These are phyloP conservation scores for Pseudomonodictys pantanalensis DNA, from an alignment of 495 filamentous ascomycete genomes.

Conservation along the genomic window DNA sequence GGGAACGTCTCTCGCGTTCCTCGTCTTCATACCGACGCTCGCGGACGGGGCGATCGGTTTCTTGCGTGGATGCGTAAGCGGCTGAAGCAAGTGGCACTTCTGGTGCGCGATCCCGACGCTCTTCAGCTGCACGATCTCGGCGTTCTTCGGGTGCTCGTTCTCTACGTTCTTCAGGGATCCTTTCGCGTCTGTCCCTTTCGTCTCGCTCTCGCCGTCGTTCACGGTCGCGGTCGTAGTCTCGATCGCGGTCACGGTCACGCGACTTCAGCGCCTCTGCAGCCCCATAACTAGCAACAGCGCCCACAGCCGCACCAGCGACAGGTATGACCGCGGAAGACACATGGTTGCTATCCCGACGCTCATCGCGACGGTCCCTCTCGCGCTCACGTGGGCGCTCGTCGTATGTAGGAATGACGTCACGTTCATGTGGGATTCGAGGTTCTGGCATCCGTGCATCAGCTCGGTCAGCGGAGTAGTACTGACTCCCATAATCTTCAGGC, in stretches of 20 bases:
- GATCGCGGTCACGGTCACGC: constrained; percentile 25
- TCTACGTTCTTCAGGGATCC: constrained; percentile 24
- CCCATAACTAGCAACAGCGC: constrained; percentile 17
- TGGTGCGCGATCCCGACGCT: background rate
- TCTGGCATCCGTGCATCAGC: constrained; percentile 25
- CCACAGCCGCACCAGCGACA: constrained; percentile 22
- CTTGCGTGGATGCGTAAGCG: constrained; percentile 14
- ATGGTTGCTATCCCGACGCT: constrained; percentile 21
- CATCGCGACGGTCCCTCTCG: constrained; percentile 31
- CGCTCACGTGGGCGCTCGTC: constrained; percentile 36
- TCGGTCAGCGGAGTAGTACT: constrained; percentile 37
- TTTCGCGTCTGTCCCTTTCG: constrained; percentile 19
- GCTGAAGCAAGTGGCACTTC: constrained; percentile 22
- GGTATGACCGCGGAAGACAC: constrained; percentile 18
- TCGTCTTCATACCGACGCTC: constrained; percentile 29
- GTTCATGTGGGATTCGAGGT: constrained; percentile 13
- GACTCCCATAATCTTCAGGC: constrained; percentile 11
- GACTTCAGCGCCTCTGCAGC: constrained; percentile 16
- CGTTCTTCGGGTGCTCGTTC: constrained; percentile 9
- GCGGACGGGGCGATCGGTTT: constrained; percentile 10
- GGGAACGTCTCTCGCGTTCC: constrained; percentile 14
- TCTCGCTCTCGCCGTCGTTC: constrained; percentile 32
- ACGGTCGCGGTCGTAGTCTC: constrained; percentile 28
- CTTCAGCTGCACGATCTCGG: constrained; percentile 5
- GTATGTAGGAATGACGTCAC: constrained; percentile 16